Base-by-base conservation (phyloP, 176 grass and related monocot genomes). In the Saccharum spontaneum region DNA sequence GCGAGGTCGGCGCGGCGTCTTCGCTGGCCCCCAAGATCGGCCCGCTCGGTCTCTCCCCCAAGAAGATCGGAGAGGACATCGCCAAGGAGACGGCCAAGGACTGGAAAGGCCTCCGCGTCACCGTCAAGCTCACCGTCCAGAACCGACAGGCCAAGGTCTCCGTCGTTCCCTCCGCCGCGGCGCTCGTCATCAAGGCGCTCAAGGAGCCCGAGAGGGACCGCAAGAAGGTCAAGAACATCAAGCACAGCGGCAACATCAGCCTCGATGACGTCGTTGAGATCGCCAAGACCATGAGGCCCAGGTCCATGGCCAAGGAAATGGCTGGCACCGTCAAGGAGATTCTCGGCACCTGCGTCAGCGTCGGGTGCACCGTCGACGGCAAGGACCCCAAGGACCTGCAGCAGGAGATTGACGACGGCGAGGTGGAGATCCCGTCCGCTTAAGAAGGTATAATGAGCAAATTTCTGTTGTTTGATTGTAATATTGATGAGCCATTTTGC, bases 21-120 rank as follows among this genome's bases (percentile, higher is more conserved):
- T 94, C 92, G 36, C 89, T 94, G 13, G 92, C 90, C 22, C 92
- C 92, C 14, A 94, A 94, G 74, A 94, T 94, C 64, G 92, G 92
- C 1, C 92, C 92, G 22, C 89, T 94, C 50, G 92, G 92, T 57
- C 92, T 94, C 57, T 92, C 90, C 41, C 92, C 92, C 2, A 94
- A 94, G 90, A 94, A 94, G 90, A 80, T 94, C 38, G 90, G 93
- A 40, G 93, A 94, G 38, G 93, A 94, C 75, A 94, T 94, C 70
- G 93, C 93, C 71, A 94, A 94, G 79, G 93, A 94, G 88, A 94
- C 93, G 23, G 93, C 93, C 40, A 94, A 94, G 83, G 93, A 94
- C 38, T 94, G 93, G 93, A 94, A 94, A 82, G 90, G 93, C 52
- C 90, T 94, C 18, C 93, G 93, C 37, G 93, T 94, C 65, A 94